Conservation (phyloP, 2,329 filamentous ascomycete genomes). For the Monilinia vaccinii-corymbosi region DNA sequence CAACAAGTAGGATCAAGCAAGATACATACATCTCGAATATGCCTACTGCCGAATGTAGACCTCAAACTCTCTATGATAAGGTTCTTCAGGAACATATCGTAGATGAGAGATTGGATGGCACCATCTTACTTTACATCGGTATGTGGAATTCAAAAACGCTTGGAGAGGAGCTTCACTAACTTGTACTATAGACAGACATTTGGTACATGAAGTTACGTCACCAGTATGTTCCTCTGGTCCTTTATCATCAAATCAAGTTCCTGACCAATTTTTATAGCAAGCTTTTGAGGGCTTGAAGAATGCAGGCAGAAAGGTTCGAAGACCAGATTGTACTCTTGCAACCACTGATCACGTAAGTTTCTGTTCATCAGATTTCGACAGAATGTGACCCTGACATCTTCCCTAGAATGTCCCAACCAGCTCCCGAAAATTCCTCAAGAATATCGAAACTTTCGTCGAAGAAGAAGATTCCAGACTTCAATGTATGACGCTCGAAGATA, state of each 20-base stretch:
- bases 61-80: constrained; percentile 84
- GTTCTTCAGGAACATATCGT: constrained; percentile 92
- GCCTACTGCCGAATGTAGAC: constrained; percentile 12
- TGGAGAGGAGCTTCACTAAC: constrained; percentile 12
- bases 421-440: constrained; percentile 86
- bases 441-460: constrained; percentile 71
- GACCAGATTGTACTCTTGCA: constrained; percentile 92
- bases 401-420: constrained; percentile 83
- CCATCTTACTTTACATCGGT: constrained; percentile 89
- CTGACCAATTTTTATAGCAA: constrained; percentile 52
- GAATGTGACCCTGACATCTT: constrained; percentile 16
- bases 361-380: background rate
- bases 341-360: constrained; percentile 69
- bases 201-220: constrained; percentile 97
- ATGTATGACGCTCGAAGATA: constrained; percentile 92
- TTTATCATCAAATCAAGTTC: background rate
- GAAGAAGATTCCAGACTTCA: constrained; percentile 90
- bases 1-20: background rate
- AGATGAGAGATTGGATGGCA: constrained; percentile 90
- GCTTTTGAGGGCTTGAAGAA: constrained; percentile 76
- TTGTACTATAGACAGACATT: constrained; percentile 63
- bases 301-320: constrained; percentile 75
- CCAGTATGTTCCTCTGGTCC: constrained; percentile 50
- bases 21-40: background rate
- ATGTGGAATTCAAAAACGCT: constrained; percentile 28